These are phyloP conservation scores for Wickerhamiella sorbophila DNA, from an alignment of 805 yeast species.

Conservation along the genomic window DNA sequence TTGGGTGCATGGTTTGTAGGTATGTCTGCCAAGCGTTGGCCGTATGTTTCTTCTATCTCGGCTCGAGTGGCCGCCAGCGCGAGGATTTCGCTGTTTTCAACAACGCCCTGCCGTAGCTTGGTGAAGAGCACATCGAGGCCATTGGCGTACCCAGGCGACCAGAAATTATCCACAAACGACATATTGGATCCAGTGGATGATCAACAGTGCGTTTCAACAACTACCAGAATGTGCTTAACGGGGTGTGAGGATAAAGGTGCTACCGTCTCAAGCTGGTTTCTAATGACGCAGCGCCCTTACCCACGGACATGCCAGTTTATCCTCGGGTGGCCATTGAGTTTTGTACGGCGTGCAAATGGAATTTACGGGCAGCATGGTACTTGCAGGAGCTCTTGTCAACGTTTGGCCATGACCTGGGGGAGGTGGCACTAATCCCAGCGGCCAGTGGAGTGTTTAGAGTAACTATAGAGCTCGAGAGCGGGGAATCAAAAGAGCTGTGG, in stretches of 20 bases:
- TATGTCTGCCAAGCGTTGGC: conserved; percentile 36
- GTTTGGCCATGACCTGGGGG: conserved; percentile 44
- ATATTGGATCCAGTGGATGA: background rate
- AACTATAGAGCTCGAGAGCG: conserved; percentile 29
- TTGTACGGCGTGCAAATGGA: conserved; percentile 82
- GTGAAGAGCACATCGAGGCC: conserved; percentile 27
- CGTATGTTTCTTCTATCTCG: conserved; percentile 58
- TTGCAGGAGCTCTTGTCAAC: conserved; percentile 76
- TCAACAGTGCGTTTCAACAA: background rate
- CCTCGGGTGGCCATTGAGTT: conserved; percentile 58
- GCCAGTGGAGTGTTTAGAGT: conserved; percentile 48
- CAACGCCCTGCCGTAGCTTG: conserved; percentile 38
- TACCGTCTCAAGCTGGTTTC: too few species aligned
- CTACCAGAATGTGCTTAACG: too few species aligned
- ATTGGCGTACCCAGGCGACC: conserved; percentile 17
- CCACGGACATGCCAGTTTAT: conserved; percentile 20
- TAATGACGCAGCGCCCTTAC: background rate
- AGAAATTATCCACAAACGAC: conserved; percentile 17
- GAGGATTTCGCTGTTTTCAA: conserved; percentile 56
- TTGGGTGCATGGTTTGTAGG: conserved; percentile 27
- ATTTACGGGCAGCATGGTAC: conserved; percentile 77
- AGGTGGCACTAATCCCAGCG: conserved; percentile 37
- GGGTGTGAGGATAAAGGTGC: too few species aligned
- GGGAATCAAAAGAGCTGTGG: conserved; percentile 34
- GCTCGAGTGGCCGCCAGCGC: conserved; percentile 52